Base-by-base conservation (phyloP, 2,329 filamentous ascomycete genomes). In the Lecanoromycetidae sp. region DNA sequence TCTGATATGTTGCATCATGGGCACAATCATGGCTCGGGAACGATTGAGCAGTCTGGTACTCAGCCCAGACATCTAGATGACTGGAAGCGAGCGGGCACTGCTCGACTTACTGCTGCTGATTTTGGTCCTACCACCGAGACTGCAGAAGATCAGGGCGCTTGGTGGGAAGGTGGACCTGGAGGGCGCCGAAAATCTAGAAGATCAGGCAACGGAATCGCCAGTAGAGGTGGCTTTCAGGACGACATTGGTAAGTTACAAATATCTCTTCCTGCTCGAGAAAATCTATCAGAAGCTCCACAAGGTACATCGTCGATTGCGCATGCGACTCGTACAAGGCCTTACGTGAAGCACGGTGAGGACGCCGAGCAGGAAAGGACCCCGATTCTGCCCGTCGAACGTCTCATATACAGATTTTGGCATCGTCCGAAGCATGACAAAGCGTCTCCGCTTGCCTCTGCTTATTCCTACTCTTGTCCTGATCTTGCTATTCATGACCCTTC, bases 101-200 rank as follows among this genome's bases (percentile, higher is more conserved):
- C 52, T 29, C 40, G 52, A 26, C 44, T 55, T 26, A 49, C 6
- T 76, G 75, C 0, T 70, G 80, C 27, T 81, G 80, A 27, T 74
- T 72, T 6, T 65, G 87, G 3, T 69, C 71, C 0, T 72, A 75
- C 1, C 60, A 68, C 1, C 64, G 84, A 42, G 70, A 86, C 25
- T 76, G 84, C 49, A 71, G 84, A 26, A 68, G 71, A 48, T 63
- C 67, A 7, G 61, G 66, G 5, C 17, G 75, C 34, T 1, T 93
- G 86, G 86, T 91, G 87, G 86, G 87, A 93, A 59, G 69, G 65
- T 25, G 67, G 66, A 48, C 71, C 64, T 17, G 61, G 63, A 2
- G 65, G 39, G 46, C 46, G 68, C 39, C 65, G 64, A 32, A 63
- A 57, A 26, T 38, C 29, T 58, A 43, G 35, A 49, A 50, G n/a